Conservation (phyloP, 208 protist genomes). For the Lotmaria passim region DNA sequence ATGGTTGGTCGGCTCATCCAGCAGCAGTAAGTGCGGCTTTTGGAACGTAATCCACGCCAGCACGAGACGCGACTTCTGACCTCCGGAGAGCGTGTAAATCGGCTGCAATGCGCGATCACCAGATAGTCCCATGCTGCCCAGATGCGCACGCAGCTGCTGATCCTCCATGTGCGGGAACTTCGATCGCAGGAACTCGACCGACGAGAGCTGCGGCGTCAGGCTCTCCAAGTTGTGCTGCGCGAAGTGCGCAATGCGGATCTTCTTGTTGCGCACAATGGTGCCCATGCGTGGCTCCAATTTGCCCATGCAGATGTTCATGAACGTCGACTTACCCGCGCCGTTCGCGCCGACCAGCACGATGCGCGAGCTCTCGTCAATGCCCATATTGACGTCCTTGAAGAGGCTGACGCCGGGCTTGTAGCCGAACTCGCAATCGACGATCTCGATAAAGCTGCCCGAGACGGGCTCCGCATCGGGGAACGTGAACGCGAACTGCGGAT, state of each 20-base stretch:
- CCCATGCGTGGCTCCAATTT: slow-evolving; percentile 83
- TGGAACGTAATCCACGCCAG: slow-evolving; percentile 94
- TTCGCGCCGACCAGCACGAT: slow-evolving; percentile 93
- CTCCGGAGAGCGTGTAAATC: slow-evolving; percentile 94
- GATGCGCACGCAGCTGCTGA: slow-evolving; percentile 86
- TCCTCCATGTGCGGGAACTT: slow-evolving; percentile 88
- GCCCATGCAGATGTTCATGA: slow-evolving; percentile 93
- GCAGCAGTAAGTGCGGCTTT: slow-evolving; percentile 94
- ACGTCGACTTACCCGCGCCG: slow-evolving; percentile 95
- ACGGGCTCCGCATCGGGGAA: slow-evolving; percentile 90
- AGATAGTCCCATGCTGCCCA: slow-evolving; percentile 92
- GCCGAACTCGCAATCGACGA: slow-evolving; percentile 93
- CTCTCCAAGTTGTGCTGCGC: slow-evolving; percentile 94
- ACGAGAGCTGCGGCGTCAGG: slow-evolving; percentile 90
- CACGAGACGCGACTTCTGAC: slow-evolving; percentile 94
- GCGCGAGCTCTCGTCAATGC: slow-evolving; percentile 86
- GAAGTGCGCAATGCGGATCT: slow-evolving; percentile 91
- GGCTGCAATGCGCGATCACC: slow-evolving; percentile 88
- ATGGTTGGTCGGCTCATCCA: slow-evolving; percentile 98
- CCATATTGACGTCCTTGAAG: slow-evolving; percentile 94
- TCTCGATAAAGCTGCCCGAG: slow-evolving; percentile 81
- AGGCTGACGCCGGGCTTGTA: slow-evolving; percentile 86
- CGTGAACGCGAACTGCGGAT: slow-evolving; percentile 91
- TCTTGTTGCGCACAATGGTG: slow-evolving; percentile 84
- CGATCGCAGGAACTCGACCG: slow-evolving; percentile 89